phyloP scores from a whole-genome alignment of 2,329 filamentous ascomycete genomes.

The Calcarisporium arbuscula region DNA sequence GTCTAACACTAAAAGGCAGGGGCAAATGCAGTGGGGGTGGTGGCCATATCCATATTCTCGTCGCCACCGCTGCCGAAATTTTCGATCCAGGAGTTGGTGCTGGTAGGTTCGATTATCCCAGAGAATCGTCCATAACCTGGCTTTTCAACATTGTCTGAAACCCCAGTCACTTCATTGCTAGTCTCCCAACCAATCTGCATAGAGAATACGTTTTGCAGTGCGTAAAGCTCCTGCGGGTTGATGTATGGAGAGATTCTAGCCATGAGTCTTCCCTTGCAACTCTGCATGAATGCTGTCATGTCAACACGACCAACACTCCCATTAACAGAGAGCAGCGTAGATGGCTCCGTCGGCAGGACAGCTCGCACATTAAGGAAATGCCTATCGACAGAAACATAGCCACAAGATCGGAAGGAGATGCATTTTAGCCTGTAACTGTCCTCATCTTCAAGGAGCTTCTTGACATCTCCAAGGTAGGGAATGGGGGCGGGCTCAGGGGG shows the following conservation, averaged over 20 bases:
- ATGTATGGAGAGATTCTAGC: conserved; percentile 27
- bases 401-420: conserved; percentile 54
- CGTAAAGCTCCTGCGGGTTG: conserved; percentile 18
- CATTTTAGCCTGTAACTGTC: conserved; percentile 23
- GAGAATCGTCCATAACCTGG: conserved; percentile 35
- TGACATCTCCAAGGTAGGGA: conserved; percentile 5
- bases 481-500: background rate
- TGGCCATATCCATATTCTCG: background rate
- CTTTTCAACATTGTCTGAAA: conserved; percentile 25
- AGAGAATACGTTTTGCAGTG: conserved; percentile 24
- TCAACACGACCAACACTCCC: conserved; percentile 11
- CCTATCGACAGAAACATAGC: conserved; percentile 44
- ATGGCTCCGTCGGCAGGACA: conserved; percentile 19
- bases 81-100: background rate
- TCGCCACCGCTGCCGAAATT: background rate
- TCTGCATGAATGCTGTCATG: conserved; percentile 25
- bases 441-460: conserved; percentile 19
- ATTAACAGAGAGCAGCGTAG: background rate
- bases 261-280: conserved; percentile 27
- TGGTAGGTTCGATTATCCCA: conserved; percentile 21
- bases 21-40: too few relatives aligned
- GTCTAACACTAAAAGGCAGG: too few relatives aligned
- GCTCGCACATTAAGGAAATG: conserved; percentile 28
- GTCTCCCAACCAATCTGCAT: conserved; percentile 31
- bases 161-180: conserved; percentile 29